Conservation (phyloP, 257 asterid species). For the Dorcoceras hygrometricum region DNA sequence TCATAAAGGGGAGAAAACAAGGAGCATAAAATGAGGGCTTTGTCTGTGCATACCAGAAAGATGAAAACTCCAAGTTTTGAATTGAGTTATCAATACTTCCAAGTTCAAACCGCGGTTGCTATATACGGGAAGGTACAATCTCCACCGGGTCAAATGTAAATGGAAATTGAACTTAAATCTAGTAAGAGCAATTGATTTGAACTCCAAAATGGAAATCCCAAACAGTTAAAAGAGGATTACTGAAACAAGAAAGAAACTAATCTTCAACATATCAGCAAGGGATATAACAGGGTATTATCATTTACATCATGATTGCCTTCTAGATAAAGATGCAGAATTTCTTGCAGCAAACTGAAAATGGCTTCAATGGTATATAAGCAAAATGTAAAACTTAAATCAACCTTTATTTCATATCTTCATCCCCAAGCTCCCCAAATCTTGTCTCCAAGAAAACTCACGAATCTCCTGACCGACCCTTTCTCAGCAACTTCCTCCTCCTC, state of each 20-base stretch:
- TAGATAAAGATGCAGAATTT: conserved; percentile 23
- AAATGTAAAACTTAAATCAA: conserved; percentile 24
- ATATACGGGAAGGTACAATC: background rate
- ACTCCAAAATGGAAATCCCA: background rate
- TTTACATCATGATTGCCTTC: conserved; percentile 32
- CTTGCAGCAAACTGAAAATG: conserved; percentile 35
- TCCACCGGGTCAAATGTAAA: background rate
- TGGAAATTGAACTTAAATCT: background rate
- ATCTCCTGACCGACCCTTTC: conserved; percentile 55
- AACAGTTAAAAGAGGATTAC: conserved; percentile 5
- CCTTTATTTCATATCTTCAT: conserved; percentile 23
- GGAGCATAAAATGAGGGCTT: conserved; percentile 22
- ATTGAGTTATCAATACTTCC: conserved; percentile 16
- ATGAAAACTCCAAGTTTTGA: conserved; percentile 15
- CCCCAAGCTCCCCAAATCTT: conserved; percentile 73
- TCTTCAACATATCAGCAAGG: background rate
- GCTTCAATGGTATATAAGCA: conserved; percentile 29
- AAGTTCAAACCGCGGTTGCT: background rate
- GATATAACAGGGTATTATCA: conserved; percentile 4
- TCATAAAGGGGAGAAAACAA: conserved; percentile 30
- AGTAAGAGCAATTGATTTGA: background rate
- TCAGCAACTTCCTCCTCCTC: conserved; percentile 39
- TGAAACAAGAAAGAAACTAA: conserved; percentile 8
- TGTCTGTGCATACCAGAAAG: conserved; percentile 12
- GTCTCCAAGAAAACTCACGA: conserved; percentile 62